These are phyloP conservation scores for Debaryomycetaceae sp. DNA, from an alignment of 1,139 yeast genomes.

Conservation along the genomic window DNA sequence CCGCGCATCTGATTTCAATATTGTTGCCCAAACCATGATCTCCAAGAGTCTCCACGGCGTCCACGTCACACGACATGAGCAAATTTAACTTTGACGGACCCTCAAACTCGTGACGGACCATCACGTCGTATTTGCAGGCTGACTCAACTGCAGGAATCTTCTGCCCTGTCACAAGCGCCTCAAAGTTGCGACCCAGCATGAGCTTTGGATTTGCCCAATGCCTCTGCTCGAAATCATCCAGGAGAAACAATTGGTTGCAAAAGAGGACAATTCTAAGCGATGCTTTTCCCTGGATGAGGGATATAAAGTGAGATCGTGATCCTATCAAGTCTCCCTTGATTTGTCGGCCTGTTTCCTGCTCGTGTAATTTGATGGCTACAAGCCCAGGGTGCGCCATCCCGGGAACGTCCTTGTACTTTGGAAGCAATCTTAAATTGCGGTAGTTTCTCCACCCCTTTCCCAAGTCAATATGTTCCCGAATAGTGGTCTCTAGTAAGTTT, in stretches of 20 bases:
- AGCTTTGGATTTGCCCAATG: not conserved
- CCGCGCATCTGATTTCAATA: constrained; percentile 3
- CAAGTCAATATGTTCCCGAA: too few relatives aligned
- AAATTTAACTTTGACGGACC: not conserved
- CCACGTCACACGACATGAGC: constrained; percentile 3
- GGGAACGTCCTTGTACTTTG: too few relatives aligned
- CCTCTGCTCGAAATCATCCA: not conserved
- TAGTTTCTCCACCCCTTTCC: not conserved
- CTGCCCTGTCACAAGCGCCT: constrained; percentile 1
- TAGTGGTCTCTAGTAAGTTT: too few relatives aligned
- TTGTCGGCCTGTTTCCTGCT: not conserved
- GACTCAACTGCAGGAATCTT: constrained; percentile 2
- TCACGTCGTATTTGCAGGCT: constrained; percentile 1
- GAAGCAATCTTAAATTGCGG: not conserved
- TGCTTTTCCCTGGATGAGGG: not conserved
- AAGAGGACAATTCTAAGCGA: too few relatives aligned
- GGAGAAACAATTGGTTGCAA: constrained; percentile 1
- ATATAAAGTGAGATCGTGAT: constrained; percentile 1
- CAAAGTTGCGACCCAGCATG: constrained; percentile 4
- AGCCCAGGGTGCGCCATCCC: constrained; percentile 1
- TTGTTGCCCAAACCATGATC: constrained; percentile 1
- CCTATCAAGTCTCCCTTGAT: constrained; percentile 1
- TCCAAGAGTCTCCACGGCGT: constrained; percentile 3
- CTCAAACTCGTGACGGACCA: constrained; percentile 2
- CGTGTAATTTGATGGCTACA: constrained; percentile 2